Evolutionary conservation across 805 yeast species (phyloP), one percentile per base, ranked within the genome.

Genomic region (Wickerhamomyces chaumierensis): DNA sequence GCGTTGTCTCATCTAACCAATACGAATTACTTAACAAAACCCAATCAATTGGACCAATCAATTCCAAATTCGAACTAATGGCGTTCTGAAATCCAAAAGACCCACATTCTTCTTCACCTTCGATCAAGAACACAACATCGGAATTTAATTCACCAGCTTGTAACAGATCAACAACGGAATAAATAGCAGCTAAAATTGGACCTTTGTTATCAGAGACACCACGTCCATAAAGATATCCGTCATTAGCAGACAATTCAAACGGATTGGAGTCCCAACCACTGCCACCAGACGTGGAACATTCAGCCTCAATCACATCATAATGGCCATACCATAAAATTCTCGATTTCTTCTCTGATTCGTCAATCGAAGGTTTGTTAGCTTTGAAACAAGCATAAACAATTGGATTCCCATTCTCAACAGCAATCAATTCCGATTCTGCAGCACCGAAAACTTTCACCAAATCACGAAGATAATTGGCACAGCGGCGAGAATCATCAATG

Each of bases 191-290:
- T 12, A 87, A 60, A 8, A 82, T 63, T 0, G 98, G 98, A 0
- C 98, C 98, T 56, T 90, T 90, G 57, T 90, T 92, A 54, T 90
- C 98, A 35, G 92, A 77, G 0, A 81, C 92, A 41, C 98, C 98
- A 54, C 98, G 71, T 2, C 90, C 97, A 50, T 83, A 82, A 42
- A 90, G 53, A 49, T 80, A 86, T 0, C 97, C 97, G 55, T 90
- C 81, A 42, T 71, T 69, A 3, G 94, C 81, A 0, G 81, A 71
- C 54, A 92, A 57, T 18, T 62, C 60, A 55, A 81, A 92, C 0
- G 97, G 97, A 44, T 81, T 78, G 0, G 92, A 73, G 8, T 65
- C 56, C 96, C 97, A 90, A 18, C 33, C 33, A n/a, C n/a, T n/a
- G 9, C 18, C 17, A 31, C 16, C 12, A 23, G 66, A 66, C 5